Conservation (phyloP, 176 grass and related monocot species). For the Musa troglodytarum region DNA sequence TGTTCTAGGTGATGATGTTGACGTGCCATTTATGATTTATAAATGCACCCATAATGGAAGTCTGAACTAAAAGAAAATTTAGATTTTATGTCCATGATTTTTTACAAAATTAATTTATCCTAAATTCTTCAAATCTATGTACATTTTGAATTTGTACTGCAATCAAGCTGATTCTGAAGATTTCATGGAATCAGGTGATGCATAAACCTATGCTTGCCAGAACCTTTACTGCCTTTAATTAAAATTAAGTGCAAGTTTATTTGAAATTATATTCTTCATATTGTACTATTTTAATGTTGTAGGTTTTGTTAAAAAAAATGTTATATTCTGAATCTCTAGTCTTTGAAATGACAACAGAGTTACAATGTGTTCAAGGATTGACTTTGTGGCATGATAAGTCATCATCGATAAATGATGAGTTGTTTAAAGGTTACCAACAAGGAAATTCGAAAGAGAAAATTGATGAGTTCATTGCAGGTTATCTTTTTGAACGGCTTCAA, state of each 20-base stretch:
- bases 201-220: neutral
- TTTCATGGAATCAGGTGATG: neutral
- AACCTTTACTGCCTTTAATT: neutral
- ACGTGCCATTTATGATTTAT: too few species aligned
- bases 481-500: neutral
- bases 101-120: too few species aligned
- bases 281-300: conserved; percentile 4
- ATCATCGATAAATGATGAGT: conserved; percentile 47
- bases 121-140: too few species aligned
- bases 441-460: conserved; percentile 28
- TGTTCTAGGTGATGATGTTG: too few species aligned
- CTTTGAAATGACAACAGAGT: conserved; percentile 39
- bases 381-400: conserved; percentile 66
- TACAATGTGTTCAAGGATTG: conserved; percentile 61
- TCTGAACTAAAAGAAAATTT: too few species aligned
- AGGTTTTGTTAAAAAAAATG: neutral
- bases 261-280: neutral
- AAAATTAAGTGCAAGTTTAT: neutral
- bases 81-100: too few species aligned
- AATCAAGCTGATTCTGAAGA: neutral
- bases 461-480: conserved; percentile 78
- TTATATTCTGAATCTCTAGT: neutral
- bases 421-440: conserved; percentile 71
- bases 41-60: too few species aligned
- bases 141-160: neutral